Percentiles rank a stretch among this genome's conserved stretches.
These are phyloP conservation scores for Tolypocladium guangdongense DNA, from an alignment of 2,329 filamentous ascomycete species.

Conservation along the genomic window DNA sequence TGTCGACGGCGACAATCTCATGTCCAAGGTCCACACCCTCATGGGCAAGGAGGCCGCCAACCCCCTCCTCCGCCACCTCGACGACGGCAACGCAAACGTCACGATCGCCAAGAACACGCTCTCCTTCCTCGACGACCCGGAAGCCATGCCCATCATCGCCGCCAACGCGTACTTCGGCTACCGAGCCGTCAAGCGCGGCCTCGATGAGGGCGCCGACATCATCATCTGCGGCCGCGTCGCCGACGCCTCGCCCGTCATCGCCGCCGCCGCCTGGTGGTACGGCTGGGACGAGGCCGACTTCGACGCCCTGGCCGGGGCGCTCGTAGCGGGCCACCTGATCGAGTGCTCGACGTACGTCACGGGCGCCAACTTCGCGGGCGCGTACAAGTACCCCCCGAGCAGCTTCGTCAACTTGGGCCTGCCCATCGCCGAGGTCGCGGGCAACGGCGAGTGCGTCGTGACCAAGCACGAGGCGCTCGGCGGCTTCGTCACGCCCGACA, in stretches of 20 bases:
- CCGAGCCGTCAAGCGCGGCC: conserved; percentile 26
- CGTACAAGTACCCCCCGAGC: conserved; percentile 11
- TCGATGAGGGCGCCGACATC: conserved; percentile 28
- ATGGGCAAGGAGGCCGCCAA: not conserved
- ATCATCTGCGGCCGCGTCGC: conserved; percentile 31
- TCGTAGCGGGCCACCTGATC: conserved; percentile 38
- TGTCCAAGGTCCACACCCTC: conserved; percentile 8
- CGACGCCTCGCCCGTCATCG: conserved; percentile 37
- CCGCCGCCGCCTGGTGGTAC: conserved; percentile 41
- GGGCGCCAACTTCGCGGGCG: conserved; percentile 39
- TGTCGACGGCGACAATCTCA: conserved; percentile 26
- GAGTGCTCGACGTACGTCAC: conserved; percentile 40
- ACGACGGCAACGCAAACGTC: conserved; percentile 8
- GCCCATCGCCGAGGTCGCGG: conserved; percentile 37
- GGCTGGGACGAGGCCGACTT: conserved; percentile 32
- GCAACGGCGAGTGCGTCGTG: conserved; percentile 32
- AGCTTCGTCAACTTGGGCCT: conserved; percentile 26
- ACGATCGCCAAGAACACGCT: conserved; percentile 7
- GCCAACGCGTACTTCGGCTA: conserved; percentile 41
- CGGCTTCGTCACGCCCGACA: conserved; percentile 25
- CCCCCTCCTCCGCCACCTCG: conserved; percentile 12
- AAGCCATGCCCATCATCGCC: conserved; percentile 11
- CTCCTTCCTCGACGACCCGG: conserved; percentile 7
- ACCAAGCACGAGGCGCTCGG: conserved; percentile 34
- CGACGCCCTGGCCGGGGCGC: conserved; percentile 32